A percentile compares a stretch with the other conserved stretches of the same genome.
phyloP scores from a whole-genome alignment of 768 basidiomycete genomes.

The Aureoboletus auriporus region DNA sequence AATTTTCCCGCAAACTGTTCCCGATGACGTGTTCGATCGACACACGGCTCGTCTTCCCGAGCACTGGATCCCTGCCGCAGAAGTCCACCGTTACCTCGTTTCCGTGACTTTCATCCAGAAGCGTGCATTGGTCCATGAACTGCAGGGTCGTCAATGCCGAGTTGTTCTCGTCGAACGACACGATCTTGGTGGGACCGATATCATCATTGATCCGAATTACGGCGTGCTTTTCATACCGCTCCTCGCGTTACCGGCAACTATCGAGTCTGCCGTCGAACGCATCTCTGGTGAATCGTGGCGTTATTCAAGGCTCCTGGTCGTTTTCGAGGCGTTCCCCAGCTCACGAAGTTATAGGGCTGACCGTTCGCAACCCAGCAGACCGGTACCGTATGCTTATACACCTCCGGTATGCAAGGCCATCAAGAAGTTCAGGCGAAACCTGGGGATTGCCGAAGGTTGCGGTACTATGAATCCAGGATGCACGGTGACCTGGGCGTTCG shows the following conservation, averaged over 20 bases:
- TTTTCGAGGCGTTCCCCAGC: slow-evolving; percentile 67
- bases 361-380: slow-evolving; percentile 5
- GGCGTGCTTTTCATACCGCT: slow-evolving; percentile 50
- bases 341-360: slow-evolving; percentile 32
- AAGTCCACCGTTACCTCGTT: slow-evolving; percentile 60
- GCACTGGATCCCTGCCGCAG: slow-evolving; percentile 27
- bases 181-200: slow-evolving; percentile 53
- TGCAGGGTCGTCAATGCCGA: slow-evolving; percentile 41
- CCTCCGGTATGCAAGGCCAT: slow-evolving; percentile 67
- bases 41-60: slow-evolving; percentile 44
- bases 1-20: slow-evolving; percentile 25
- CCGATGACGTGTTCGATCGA: slow-evolving; percentile 38
- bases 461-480: slow-evolving; percentile 44
- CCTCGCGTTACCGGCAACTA: slow-evolving; percentile 45
- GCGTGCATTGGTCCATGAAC: slow-evolving; percentile 50
- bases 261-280: slow-evolving; percentile 39
- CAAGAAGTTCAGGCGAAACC: slow-evolving; percentile 59
- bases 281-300: slow-evolving; percentile 62
- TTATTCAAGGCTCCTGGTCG: slow-evolving; percentile 48
- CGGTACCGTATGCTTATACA: slow-evolving; percentile 46
- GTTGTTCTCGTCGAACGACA: slow-evolving; percentile 66
- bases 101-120: slow-evolving; percentile 69
- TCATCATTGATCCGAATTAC: slow-evolving; percentile 63
- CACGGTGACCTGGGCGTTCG: slow-evolving; percentile 55
- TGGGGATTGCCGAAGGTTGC: slow-evolving; percentile 60